phyloP scores from a whole-genome alignment of 2,329 filamentous ascomycete species.

The Aschersonia sp. region DNA sequence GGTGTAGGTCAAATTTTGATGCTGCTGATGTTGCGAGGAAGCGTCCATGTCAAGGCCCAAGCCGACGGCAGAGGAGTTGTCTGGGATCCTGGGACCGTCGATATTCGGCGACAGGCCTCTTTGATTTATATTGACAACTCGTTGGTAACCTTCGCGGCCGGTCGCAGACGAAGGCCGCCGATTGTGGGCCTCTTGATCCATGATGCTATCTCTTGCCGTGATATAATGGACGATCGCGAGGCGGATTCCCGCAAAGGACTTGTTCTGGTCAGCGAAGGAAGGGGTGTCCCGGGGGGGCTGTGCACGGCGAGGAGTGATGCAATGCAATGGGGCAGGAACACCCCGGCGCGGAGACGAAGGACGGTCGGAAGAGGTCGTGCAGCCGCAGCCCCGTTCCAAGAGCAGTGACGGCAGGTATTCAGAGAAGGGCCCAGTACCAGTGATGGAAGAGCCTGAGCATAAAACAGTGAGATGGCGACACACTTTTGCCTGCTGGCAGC shows the following conservation, averaged over 20 bases:
- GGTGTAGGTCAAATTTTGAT: slow-evolving; percentile 15
- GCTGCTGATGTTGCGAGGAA: slow-evolving; percentile 22
- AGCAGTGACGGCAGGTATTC: neutral
- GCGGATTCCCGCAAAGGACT: slow-evolving; percentile 17
- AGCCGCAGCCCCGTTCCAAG: slow-evolving; percentile 2
- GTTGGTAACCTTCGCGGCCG: slow-evolving; percentile 28
- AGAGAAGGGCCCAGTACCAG: neutral
- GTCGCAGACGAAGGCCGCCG: slow-evolving; percentile 46
- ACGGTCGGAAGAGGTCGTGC: neutral
- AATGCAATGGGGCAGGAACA: slow-evolving; percentile 6
- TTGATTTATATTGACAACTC: slow-evolving; percentile 52
- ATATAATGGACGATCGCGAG: slow-evolving; percentile 14
- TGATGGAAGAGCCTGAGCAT: too few species aligned
- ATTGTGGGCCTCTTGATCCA: slow-evolving; percentile 27
- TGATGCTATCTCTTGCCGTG: slow-evolving; percentile 12
- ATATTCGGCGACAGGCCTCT: slow-evolving; percentile 46
- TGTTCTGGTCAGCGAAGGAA: slow-evolving; percentile 9
- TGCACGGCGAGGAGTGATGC: slow-evolving; percentile 10
- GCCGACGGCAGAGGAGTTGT: slow-evolving; percentile 29
- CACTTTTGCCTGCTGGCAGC: too few species aligned
- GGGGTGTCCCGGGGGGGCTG: slow-evolving; percentile 16
- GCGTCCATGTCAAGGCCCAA: slow-evolving; percentile 46
- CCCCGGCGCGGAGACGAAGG: slow-evolving; percentile 4
- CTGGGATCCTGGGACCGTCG: slow-evolving; percentile 31
- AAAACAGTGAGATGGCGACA: too few species aligned